A percentile compares a stretch with the other conserved stretches of the same genome.
These are phyloP conservation scores for Neurospora sp. DNA, from an alignment of 495 filamentous ascomycete species.

Conservation along the genomic window DNA sequence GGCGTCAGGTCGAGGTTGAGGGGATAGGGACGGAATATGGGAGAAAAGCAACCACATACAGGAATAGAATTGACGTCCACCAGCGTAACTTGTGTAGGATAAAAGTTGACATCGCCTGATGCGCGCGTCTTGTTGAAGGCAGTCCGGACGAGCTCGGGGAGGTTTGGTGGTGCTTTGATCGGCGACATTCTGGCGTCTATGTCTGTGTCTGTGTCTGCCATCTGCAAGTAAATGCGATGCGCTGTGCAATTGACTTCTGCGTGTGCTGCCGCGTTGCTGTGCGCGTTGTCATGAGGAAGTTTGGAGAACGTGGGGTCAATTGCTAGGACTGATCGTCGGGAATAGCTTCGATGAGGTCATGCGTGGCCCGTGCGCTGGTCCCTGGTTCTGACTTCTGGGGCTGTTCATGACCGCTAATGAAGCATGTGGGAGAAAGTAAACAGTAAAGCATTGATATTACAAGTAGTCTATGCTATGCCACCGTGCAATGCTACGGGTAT, in stretches of 20 bases:
- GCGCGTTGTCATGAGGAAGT: constrained; percentile 1
- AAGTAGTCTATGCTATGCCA: not conserved
- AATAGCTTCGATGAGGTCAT: constrained; percentile 30
- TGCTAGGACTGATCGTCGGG: not conserved
- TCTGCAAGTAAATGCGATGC: constrained; percentile 5
- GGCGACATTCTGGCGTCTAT: constrained; percentile 17
- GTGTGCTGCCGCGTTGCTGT: not conserved
- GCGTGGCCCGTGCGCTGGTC: constrained; percentile 14
- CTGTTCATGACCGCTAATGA: too few relatives aligned
- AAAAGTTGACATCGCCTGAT: constrained; percentile 47
- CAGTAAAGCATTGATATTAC: not conserved
- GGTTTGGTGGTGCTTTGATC: constrained; percentile 20
- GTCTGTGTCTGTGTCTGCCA: not conserved
- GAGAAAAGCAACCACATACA: constrained; percentile 20
- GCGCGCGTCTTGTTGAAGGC: constrained; percentile 46
- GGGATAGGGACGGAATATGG: not conserved
- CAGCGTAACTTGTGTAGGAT: constrained; percentile 46
- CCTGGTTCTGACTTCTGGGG: not conserved
- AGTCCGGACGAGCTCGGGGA: constrained; percentile 44
- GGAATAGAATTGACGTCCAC: constrained; percentile 44
- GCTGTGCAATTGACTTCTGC: not conserved
- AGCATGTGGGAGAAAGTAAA: too few relatives aligned
- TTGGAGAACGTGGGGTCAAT: not conserved
- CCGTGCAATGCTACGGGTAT: not conserved
- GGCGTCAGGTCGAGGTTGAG: too few relatives aligned